Evolutionary conservation across 768 basidiomycete species (phyloP), one percentile per base, ranked within the genome.

Genomic region (Mycena belliarum): DNA sequence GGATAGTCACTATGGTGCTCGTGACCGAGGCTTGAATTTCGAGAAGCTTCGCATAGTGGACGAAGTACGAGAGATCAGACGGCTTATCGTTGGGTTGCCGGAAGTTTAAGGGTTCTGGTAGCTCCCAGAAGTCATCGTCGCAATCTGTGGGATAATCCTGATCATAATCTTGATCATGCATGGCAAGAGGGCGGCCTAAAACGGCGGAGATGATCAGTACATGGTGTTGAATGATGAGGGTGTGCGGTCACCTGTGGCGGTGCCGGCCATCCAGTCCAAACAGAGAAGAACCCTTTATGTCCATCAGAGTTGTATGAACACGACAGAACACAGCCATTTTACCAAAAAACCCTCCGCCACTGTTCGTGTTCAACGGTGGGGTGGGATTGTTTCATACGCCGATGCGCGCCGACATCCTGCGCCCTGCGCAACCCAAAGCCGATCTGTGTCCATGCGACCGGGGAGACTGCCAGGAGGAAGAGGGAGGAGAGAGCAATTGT

Each of bases 121-220:
- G 75, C n/a, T 84, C 79, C 89, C 89, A 93, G 63, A 84, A 90
- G 66, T 87, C 86, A 63, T 90, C 88, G 63, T 82, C 82, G 46
- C 86, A 85, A 49, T 80, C 80, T 1, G 86, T 71, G 1, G 81
- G 82, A 7, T 85, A 70, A 51, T 91, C 89, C 12, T 87, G 75
- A 63, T 93, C 90, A 64, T 68, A 87, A 82, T 90, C 89, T 67
- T 88, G 87, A 58, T 91, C 89, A 55, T 88, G 85, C 9, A 92
- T 74, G 3, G 83, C 83, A 63, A 87, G 81, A 1, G 88, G 86
- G 16, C 91, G 77, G 1, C 91, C 91, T 25, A n/a, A n/a, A n/a
- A n/a, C n/a, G 24, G 9, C 3, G 41, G 21, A 15, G 4, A 42
- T 23, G 6, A 3, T 42, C 41, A 42, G 41, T 25, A 11, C 41